Percentiles rank a stretch among this genome's conserved stretches.
Conservation (phyloP, 495 filamentous ascomycete species). For the Hypoxylon intermedium region DNA sequence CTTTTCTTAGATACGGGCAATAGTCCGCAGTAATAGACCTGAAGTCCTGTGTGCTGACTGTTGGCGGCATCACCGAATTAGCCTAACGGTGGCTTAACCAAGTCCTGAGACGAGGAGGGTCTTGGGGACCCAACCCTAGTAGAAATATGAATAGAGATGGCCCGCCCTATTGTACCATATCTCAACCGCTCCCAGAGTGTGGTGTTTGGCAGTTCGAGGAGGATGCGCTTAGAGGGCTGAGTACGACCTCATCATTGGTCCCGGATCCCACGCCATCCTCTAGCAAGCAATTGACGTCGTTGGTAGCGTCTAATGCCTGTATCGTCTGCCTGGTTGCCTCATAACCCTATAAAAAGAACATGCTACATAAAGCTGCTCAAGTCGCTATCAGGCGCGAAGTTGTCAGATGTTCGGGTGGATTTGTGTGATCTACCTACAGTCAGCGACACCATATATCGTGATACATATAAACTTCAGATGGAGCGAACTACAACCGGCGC, state of each 20-base stretch:
- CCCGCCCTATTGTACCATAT: neutral
- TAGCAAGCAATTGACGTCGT: neutral
- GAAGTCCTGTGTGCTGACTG: too few species aligned
- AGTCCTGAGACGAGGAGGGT: neutral
- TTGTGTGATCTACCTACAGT: neutral
- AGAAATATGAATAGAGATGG: neutral
- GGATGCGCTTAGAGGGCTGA: constrained; percentile 21
- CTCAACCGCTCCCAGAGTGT: too few species aligned
- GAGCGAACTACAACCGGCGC: neutral
- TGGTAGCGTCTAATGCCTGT: constrained; percentile 2
- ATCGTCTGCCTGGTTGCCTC: neutral
- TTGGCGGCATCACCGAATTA: neutral
- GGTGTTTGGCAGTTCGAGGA: neutral
- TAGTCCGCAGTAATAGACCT: too few species aligned
- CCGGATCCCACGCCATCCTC: constrained; percentile 10
- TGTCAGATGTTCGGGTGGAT: too few species aligned
- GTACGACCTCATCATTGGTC: constrained; percentile 7
- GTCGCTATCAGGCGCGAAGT: neutral
- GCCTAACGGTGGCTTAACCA: neutral
- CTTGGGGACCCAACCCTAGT: neutral
- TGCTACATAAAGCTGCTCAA: constrained; percentile 1
- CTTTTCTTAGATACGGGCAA: too few species aligned
- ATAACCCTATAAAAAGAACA: neutral
- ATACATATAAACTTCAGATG: constrained; percentile 13
- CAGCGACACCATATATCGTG: neutral